Evolutionary conservation across 2,329 filamentous ascomycete genomes (phyloP), one percentile per base, ranked within the genome.

Genomic region (Penicillium vulpinum): DNA sequence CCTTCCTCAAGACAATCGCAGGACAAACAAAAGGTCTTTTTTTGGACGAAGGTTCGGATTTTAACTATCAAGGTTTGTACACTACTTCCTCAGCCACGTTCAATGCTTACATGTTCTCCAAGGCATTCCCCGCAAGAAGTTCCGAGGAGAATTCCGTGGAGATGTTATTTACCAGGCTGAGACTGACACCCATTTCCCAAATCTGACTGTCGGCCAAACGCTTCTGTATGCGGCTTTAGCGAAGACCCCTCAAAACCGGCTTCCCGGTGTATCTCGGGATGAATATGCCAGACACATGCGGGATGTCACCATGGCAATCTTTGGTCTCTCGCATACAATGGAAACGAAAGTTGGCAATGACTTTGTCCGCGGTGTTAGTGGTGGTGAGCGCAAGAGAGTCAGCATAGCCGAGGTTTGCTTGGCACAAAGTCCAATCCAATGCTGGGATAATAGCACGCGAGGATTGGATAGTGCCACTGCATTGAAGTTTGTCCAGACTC

Each of bases 361-460:
- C 46, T 86, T 81, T 59, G 78, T 87, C 16, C 79, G 84, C 22
- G 85, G 85, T 31, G 84, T 88, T 5, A 84, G 81, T 28, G 85
- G 85, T 59, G 84, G 84, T 50, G 83, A 86, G 64, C 70, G 83
- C 47, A 87, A 87, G 67, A 79, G 85, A 70, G 84, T 87, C 9
- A 71, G 71, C 55, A 72, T 75, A 54, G 72, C 72, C 26, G 73
- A 75, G 55, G 69, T 21, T 18, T 22, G n/a, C 28, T 35, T 75
- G 62, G 70, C 66, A n/a, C 63, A 68, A 72, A 46, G 31, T 33
- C 44, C 44, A 6, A 13, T 33, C 18, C n/a, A 22, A 11, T 33
- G n/a, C n/a, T 81, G 79, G 79, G 79, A 81, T 56, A 77, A 83
- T 63, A 74, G 78, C 54, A 78, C 79, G 5, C 70, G 81, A 57